Evolutionary conservation across 2,329 filamentous ascomycete genomes (phyloP).

Genomic region (Penicillium sp.): DNA sequence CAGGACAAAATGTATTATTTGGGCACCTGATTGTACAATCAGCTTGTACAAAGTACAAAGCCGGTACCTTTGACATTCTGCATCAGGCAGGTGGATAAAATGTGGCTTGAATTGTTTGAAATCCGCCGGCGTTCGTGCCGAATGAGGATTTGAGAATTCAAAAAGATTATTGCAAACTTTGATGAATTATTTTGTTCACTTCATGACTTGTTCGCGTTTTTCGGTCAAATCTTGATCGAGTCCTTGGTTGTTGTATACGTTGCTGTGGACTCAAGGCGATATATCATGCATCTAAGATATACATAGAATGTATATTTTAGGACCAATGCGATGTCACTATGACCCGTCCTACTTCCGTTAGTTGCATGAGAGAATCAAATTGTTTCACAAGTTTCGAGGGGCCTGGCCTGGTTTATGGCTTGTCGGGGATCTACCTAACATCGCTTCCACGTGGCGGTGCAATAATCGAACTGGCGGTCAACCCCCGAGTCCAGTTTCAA

Average conservation of each 20-base stretch:
- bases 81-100: slow-evolving; percentile 7
- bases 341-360: neutral
- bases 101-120: neutral
- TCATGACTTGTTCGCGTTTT: neutral
- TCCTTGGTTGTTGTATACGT: neutral
- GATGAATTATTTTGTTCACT: too few relatives aligned
- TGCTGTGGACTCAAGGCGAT: neutral
- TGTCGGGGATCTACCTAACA: neutral
- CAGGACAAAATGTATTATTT: neutral
- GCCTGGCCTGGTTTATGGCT: neutral
- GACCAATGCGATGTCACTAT: neutral
- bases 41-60: neutral
- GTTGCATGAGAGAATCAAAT: neutral
- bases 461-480: neutral
- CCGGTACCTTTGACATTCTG: neutral
- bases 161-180: neutral
- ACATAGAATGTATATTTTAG: neutral
- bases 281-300: neutral
- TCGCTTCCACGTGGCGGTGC: neutral
- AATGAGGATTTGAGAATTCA: neutral
- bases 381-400: neutral
- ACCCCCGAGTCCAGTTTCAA: neutral
- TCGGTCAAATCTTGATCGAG: neutral
- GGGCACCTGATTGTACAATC: neutral
- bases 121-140: neutral